Base-by-base conservation (phyloP, 805 yeast species). In the Wickerhamiella musiphila region DNA sequence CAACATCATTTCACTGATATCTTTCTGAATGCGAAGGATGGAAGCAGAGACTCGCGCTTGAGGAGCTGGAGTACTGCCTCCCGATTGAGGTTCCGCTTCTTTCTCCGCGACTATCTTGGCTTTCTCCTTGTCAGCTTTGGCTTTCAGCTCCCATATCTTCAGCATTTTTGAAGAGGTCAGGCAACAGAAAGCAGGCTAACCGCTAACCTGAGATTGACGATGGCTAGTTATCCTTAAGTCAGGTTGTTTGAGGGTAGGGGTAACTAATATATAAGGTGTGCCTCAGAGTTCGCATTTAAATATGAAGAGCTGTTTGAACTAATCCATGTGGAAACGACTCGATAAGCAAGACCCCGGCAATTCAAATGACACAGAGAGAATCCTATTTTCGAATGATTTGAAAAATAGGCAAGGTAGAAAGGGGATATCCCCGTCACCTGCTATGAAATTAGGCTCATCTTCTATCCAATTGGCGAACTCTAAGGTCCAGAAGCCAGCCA, bases 21-120 rank as follows among this genome's bases (percentile, higher is more conserved):
- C 65, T 47, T 74, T 76, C 45, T 78, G 84, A 13, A 76, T 68
- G 30, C 93, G 61, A 16, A 79, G 61, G n/a, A n/a, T n/a, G n/a
- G n/a, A n/a, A n/a, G n/a, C n/a, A n/a, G n/a, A n/a, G n/a, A n/a
- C n/a, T n/a, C n/a, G n/a, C n/a, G n/a, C n/a, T n/a, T n/a, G n/a
- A n/a, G n/a, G n/a, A n/a, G n/a, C n/a, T n/a, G n/a, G n/a, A n/a
- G n/a, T n/a, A n/a, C n/a, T n/a, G n/a, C n/a, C n/a, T n/a, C n/a
- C n/a, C n/a, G n/a, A n/a, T n/a, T n/a, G n/a, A n/a, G n/a, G n/a
- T n/a, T n/a, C n/a, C n/a, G n/a, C n/a, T n/a, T n/a, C n/a, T n/a
- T n/a, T n/a, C n/a, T n/a, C n/a, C n/a, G n/a, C n/a, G n/a, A n/a
- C n/a, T n/a, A n/a, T n/a, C 6, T 53, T 50, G 10, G 47, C 51